Percentiles rank a stretch among this genome's conserved stretches.
Conservation (phyloP, 345 rosid species). For the Physaria fendleri region DNA sequence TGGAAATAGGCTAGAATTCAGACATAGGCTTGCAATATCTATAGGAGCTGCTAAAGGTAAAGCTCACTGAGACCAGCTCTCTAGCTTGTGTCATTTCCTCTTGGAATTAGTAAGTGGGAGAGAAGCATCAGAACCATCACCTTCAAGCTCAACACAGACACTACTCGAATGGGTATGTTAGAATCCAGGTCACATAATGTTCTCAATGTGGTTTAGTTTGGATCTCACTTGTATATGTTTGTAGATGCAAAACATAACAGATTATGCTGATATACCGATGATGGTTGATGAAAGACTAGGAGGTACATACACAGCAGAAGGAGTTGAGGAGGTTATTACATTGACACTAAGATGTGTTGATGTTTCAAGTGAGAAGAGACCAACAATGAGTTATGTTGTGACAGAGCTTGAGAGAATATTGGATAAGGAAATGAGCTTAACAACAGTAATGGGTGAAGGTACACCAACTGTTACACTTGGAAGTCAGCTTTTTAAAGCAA, state of each 20-base stretch:
- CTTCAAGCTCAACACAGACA: constrained; percentile 50
- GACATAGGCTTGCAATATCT: constrained; percentile 78
- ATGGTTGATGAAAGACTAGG: constrained; percentile 67
- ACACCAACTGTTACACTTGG: constrained; percentile 76
- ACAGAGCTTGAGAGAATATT: constrained; percentile 68
- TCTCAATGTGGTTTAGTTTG: not conserved
- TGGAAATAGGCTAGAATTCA: constrained; percentile 83
- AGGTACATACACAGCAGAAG: constrained; percentile 67
- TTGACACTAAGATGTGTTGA: constrained; percentile 53
- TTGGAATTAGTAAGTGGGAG: constrained; percentile 71
- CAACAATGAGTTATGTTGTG: constrained; percentile 61
- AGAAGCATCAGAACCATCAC: constrained; percentile 58
- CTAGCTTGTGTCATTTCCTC: constrained; percentile 42
- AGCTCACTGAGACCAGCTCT: not conserved
- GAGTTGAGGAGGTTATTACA: constrained; percentile 66
- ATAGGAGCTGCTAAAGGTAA: constrained; percentile 97
- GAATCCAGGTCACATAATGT: not conserved
- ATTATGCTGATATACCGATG: constrained; percentile 39
- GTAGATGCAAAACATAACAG: constrained; percentile 58
- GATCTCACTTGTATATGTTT: constrained; percentile 8
- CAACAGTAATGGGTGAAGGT: constrained; percentile 81
- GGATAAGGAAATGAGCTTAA: constrained; percentile 76
- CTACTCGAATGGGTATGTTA: constrained; percentile 72
- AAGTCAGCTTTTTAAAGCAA: constrained; percentile 68
- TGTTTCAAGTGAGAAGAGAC: constrained; percentile 75